A percentile compares a stretch with the other conserved stretches of the same genome.
Evolutionary conservation across 495 filamentous ascomycete genomes (phyloP).

Genomic region (Penicillium alfredii): DNA sequence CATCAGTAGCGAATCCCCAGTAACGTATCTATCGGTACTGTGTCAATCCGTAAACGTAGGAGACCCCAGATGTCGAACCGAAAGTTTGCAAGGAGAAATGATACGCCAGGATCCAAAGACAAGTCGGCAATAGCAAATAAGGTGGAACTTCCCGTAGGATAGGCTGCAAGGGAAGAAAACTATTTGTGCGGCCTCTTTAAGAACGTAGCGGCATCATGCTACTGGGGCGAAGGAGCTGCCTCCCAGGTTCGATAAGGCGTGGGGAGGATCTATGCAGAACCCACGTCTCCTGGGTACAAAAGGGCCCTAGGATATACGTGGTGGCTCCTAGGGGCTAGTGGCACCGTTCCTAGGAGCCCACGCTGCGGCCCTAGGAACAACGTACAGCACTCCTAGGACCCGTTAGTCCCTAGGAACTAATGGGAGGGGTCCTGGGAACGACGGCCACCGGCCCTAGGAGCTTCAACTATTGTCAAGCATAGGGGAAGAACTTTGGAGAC

Average conservation of each 20-base stretch:
- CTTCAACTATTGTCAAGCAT: constrained; percentile 5
- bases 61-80: not conserved
- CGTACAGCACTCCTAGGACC: constrained; percentile 2
- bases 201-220: constrained; percentile 2
- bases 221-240: not conserved
- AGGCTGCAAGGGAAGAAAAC: constrained; percentile 1
- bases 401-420: constrained; percentile 1
- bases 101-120: constrained; percentile 1
- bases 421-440: constrained; percentile 3
- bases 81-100: too few relatives aligned
- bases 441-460: constrained; percentile 3
- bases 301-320: constrained; percentile 2
- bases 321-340: constrained; percentile 6
- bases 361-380: constrained; percentile 1
- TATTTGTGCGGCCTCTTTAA: constrained; percentile 1
- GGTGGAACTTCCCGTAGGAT: constrained; percentile 1
- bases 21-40: not conserved
- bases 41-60: too few relatives aligned
- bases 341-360: constrained; percentile 3
- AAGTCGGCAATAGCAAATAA: constrained; percentile 1
- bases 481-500: too few relatives aligned
- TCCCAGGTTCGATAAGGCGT: not conserved
- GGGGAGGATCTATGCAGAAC: constrained; percentile 1
- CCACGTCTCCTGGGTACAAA: constrained; percentile 3
- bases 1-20: not conserved